Percentiles rank a stretch among this genome's conserved stretches.
Evolutionary conservation across 139 green algal genomes (phyloP).

Genomic region (Coelastrella sp.): DNA sequence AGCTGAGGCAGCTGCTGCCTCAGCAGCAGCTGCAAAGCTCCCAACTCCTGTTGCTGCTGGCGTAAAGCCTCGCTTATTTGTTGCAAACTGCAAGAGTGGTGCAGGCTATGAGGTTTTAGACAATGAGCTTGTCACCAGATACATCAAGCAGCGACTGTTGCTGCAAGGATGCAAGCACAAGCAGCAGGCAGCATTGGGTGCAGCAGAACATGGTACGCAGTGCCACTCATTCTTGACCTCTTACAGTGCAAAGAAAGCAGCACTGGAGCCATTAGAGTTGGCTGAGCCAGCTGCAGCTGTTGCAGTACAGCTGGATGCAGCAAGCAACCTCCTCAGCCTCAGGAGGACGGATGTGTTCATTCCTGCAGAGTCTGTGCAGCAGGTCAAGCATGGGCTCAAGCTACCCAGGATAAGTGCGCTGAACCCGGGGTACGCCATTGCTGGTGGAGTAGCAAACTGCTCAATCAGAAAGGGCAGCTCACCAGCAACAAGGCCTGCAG

Average conservation of each 20-base stretch:
- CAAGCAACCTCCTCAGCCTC: conserved; percentile 37
- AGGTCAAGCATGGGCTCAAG: background rate
- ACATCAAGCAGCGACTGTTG: background rate
- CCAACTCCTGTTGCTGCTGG: conserved; percentile 32
- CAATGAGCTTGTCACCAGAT: background rate
- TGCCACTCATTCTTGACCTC: conserved; percentile 55
- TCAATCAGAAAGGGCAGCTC: background rate
- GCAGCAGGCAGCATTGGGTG: conserved; percentile 1
- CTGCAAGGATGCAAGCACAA: conserved; percentile 30
- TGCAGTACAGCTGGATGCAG: conserved; percentile 38
- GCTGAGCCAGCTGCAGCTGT: conserved; percentile 45
- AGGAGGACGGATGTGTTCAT: background rate
- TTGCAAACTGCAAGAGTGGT: conserved; percentile 52
- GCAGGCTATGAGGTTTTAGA: conserved; percentile 64
- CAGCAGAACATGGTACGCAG: conserved; percentile 47
- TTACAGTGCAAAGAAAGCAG: background rate
- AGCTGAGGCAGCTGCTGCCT: conserved; percentile 37
- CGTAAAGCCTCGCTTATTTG: conserved; percentile 65
- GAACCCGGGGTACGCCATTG: background rate
- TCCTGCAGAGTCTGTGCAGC: background rate
- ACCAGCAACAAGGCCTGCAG: background rate
- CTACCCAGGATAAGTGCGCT: conserved; percentile 21
- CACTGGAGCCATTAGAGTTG: conserved; percentile 46
- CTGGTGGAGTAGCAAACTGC: background rate
- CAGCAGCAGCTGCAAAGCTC: conserved; percentile 40